A percentile compares a stretch with the other conserved stretches of the same genome.
phyloP scores from a whole-genome alignment of 1,284 basidiomycete genomes.

The Naganishia sp. region DNA sequence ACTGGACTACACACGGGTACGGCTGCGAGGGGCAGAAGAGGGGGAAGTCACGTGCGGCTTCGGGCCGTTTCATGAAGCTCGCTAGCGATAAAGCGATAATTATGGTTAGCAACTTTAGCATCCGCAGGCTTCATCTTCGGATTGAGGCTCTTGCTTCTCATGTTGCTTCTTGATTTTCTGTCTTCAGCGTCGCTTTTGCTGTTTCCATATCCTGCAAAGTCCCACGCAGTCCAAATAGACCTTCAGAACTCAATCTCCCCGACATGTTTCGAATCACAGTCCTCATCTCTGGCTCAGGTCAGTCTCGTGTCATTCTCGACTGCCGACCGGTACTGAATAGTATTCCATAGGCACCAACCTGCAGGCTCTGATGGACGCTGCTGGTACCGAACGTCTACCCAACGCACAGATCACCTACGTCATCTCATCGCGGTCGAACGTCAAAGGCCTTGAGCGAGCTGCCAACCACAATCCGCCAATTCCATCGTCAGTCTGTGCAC shows the following conservation, averaged over 20 bases:
- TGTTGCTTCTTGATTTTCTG: neutral
- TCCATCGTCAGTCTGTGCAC: conserved; percentile 76
- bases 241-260: conserved; percentile 14
- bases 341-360: conserved; percentile 77
- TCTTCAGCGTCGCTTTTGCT: neutral
- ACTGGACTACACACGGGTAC: no score
- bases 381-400: conserved; percentile 62
- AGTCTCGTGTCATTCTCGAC: conserved; percentile 33
- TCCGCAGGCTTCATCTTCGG: conserved; percentile 12
- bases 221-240: no score
- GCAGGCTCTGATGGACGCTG: conserved; percentile 91
- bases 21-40: no score
- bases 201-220: no score
- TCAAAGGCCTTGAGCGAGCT: conserved; percentile 84
- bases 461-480: conserved; percentile 69
- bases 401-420: conserved; percentile 75
- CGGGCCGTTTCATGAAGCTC: conserved; percentile 3
- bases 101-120: conserved; percentile 11
- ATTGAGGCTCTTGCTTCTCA: neutral
- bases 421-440: conserved; percentile 88
- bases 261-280: conserved; percentile 59
- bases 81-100: neutral
- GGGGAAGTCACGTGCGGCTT: conserved; percentile 20
- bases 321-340: neutral
- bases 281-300: conserved; percentile 82